Evolutionary conservation across 2,329 filamentous ascomycete species (phyloP).

Genomic region (Talaromyces sp.): DNA sequence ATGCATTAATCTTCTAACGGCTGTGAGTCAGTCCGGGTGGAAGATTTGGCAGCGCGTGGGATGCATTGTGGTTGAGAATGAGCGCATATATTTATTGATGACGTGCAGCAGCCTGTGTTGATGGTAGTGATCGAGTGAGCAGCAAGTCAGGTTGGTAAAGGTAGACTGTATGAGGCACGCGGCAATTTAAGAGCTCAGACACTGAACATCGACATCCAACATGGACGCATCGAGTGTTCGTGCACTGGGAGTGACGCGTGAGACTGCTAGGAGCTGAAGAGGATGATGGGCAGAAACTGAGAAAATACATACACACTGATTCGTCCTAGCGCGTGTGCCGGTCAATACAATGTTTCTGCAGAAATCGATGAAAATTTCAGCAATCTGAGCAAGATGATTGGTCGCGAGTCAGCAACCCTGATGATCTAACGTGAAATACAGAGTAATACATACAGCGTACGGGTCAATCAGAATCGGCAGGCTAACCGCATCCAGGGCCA

Average conservation of each 20-base stretch:
- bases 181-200: background rate
- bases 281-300: background rate
- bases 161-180: background rate
- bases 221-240: background rate
- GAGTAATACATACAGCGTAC: background rate
- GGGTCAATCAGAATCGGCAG: background rate
- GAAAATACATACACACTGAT: background rate
- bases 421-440: background rate
- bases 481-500: background rate
- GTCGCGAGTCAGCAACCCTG: too few relatives aligned
- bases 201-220: background rate
- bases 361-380: background rate
- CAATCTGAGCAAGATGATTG: background rate
- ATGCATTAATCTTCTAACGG: background rate
- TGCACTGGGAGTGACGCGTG: background rate
- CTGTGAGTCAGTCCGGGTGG: background rate
- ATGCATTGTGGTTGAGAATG: background rate
- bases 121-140: background rate
- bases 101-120: background rate
- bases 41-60: background rate
- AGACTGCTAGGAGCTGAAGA: background rate
- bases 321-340: background rate
- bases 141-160: too few relatives aligned
- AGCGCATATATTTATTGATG: background rate
- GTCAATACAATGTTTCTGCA: background rate